phyloP scores from a whole-genome alignment of 805 yeast genomes.

The Candida loeiensis region DNA sequence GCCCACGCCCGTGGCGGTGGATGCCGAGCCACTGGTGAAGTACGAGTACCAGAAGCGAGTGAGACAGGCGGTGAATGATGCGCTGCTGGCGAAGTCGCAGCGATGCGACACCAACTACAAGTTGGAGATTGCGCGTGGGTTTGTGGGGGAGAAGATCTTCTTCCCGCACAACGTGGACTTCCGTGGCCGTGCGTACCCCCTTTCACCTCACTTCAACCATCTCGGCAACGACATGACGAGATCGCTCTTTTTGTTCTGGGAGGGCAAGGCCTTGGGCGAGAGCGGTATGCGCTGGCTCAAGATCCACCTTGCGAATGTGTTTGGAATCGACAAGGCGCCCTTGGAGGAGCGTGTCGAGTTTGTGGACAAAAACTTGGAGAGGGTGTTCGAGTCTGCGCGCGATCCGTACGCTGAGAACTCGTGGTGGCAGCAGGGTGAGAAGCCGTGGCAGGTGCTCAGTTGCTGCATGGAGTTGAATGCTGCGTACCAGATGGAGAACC shows the following conservation, averaged over 20 bases:
- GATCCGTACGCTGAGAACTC: conserved; percentile 56
- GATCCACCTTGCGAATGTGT: conserved; percentile 69
- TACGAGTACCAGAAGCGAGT: conserved; percentile 66
- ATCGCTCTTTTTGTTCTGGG: conserved; percentile 71
- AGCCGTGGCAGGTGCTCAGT: conserved; percentile 80
- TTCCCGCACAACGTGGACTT: conserved; percentile 82
- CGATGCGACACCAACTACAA: conserved; percentile 94
- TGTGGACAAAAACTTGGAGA: conserved; percentile 53
- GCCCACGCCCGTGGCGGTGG: conserved; percentile 51
- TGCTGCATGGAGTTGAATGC: conserved; percentile 63
- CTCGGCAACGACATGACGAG: conserved; percentile 77
- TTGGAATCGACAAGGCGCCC: conserved; percentile 72
- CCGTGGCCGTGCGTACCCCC: conserved; percentile 81
- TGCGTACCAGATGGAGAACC: conserved; percentile 60
- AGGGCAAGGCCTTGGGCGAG: conserved; percentile 65
- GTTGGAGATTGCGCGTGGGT: conserved; percentile 91
- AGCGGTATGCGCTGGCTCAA: conserved; percentile 71
- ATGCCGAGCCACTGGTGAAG: conserved; percentile 69
- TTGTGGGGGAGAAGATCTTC: conserved; percentile 67
- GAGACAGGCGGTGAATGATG: conserved; percentile 54
- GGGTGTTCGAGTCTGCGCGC: conserved; percentile 54
- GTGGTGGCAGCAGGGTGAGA: conserved; percentile 74
- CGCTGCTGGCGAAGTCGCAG: conserved; percentile 70
- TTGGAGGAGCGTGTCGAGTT: conserved; percentile 59
- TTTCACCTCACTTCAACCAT: conserved; percentile 78